A percentile compares a stretch with the other conserved stretches of the same genome.
Conservation (phyloP, 1,284 basidiomycete species). For the Amylostereum chailletii region DNA sequence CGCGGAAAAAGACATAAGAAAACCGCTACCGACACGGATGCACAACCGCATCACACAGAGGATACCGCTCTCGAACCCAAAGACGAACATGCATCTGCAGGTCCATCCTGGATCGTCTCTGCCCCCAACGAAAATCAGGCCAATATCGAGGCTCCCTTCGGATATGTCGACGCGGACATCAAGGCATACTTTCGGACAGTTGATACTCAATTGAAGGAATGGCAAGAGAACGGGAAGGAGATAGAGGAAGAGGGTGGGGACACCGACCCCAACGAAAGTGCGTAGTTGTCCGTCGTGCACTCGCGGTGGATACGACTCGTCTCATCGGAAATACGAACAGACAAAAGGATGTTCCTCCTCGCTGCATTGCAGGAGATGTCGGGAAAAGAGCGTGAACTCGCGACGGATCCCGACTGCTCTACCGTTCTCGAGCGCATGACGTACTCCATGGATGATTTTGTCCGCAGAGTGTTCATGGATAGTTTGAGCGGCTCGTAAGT, state of each 20-base stretch:
- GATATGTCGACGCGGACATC: slow-evolving; percentile 78
- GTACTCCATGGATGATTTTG: slow-evolving; percentile 92
- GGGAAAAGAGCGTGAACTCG: slow-evolving; percentile 80
- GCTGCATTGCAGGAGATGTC: slow-evolving; percentile 80
- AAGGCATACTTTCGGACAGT: slow-evolving; percentile 89
- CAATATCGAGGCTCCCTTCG: slow-evolving; percentile 75
- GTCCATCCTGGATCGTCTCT: slow-evolving; percentile 63
- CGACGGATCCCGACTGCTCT: slow-evolving; percentile 89
- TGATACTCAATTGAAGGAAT: slow-evolving; percentile 77
- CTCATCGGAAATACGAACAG: slow-evolving; percentile 29
- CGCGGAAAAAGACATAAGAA: slow-evolving; percentile 71
- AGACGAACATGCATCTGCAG: slow-evolving; percentile 13
- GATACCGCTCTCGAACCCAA: neutral
- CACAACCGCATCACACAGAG: slow-evolving; percentile 6
- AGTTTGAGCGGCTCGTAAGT: slow-evolving; percentile 80
- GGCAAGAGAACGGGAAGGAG: slow-evolving; percentile 49
- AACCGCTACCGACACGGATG: slow-evolving; percentile 22
- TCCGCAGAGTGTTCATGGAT: slow-evolving; percentile 80
- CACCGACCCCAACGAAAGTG: slow-evolving; percentile 70
- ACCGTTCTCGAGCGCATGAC: slow-evolving; percentile 80
- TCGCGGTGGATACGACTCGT: no score
- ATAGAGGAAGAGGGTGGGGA: slow-evolving; percentile 35
- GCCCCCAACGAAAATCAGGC: slow-evolving; percentile 23
- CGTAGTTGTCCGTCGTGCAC: slow-evolving; percentile 14
- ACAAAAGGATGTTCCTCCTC: slow-evolving; percentile 74